Percentiles rank a stretch among this genome's conserved stretches.
These are phyloP conservation scores for Croton laevigatus DNA, from an alignment of 441 rosid genomes.

Conservation along the genomic window DNA sequence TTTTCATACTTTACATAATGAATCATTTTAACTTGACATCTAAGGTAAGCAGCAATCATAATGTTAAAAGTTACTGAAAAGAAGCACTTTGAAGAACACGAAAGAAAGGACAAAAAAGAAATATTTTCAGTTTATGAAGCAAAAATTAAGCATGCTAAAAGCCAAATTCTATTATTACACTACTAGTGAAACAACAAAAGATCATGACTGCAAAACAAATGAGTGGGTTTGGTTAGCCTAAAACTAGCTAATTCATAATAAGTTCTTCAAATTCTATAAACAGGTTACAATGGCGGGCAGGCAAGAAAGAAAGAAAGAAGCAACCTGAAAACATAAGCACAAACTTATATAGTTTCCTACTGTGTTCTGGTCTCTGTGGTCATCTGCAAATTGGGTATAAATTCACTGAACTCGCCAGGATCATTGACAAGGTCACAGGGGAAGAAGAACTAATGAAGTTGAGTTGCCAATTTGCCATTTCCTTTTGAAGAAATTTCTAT, in stretches of 20 bases:
- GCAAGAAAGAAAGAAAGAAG: not conserved
- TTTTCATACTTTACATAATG: not conserved
- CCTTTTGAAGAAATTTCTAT: conserved; percentile 26
- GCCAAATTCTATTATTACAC: conserved; percentile 6
- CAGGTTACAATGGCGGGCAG: conserved; percentile 27
- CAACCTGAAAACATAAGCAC: conserved; percentile 12
- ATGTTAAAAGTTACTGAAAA: not conserved
- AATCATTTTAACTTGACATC: not conserved
- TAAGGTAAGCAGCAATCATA: not conserved
- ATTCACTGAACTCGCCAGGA: conserved; percentile 2
- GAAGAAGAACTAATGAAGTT: too few species aligned
- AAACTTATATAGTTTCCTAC: conserved; percentile 15
- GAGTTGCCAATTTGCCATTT: conserved; percentile 11
- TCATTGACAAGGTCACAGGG: not conserved
- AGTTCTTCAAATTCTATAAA: conserved; percentile 27
- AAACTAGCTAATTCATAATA: conserved; percentile 23
- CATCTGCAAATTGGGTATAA: conserved; percentile 12
- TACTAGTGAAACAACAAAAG: conserved; percentile 10
- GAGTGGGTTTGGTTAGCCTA: conserved; percentile 27
- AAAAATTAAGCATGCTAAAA: not conserved
- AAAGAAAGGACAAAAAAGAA: not conserved
- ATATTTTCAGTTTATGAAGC: not conserved
- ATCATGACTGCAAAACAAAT: conserved; percentile 21
- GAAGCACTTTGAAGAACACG: not conserved
- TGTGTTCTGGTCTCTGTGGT: not conserved